Evolutionary conservation across 2,329 filamentous ascomycete species (phyloP).

Genomic region (Clonostachys sp.): DNA sequence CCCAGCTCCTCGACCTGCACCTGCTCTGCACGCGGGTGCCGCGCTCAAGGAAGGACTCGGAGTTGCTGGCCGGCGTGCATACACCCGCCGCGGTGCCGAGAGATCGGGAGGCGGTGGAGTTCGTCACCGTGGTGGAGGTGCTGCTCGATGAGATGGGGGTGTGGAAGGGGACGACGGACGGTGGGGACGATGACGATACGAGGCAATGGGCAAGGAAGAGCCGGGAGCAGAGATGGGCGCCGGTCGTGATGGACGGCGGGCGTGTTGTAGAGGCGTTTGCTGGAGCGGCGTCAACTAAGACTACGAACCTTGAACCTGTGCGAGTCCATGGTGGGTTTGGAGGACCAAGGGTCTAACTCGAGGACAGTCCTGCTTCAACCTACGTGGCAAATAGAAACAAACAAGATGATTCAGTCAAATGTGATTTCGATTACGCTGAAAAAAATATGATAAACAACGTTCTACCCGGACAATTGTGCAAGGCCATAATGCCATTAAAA

Average conservation of each 20-base stretch:
- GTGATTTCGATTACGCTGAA: neutral
- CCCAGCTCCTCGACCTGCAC: constrained; percentile 50
- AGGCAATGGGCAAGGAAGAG: constrained; percentile 10
- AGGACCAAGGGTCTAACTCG: constrained; percentile 38
- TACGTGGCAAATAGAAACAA: neutral
- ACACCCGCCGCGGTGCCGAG: constrained; percentile 1
- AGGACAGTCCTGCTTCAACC: constrained; percentile 30
- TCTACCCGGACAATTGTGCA: too few species aligned
- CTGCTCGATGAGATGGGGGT: constrained; percentile 44
- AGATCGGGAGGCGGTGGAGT: constrained; percentile 8
- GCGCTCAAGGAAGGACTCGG: constrained; percentile 30
- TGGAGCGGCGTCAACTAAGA: constrained; percentile 4
- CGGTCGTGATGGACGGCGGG: constrained; percentile 34
- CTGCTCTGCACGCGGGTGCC: constrained; percentile 44
- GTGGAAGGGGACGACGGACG: constrained; percentile 26
- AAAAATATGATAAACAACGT: neutral
- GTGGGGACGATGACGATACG: neutral
- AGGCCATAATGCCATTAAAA: neutral
- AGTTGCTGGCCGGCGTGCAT: constrained; percentile 13
- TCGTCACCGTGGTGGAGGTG: constrained; percentile 43
- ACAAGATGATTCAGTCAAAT: too few species aligned
- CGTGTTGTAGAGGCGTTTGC: constrained; percentile 33
- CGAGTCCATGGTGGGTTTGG: constrained; percentile 25
- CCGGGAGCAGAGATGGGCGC: constrained; percentile 52
- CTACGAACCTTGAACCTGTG: constrained; percentile 9